These are phyloP conservation scores for Candida chilensis DNA, from an alignment of 805 yeast genomes.

Conservation along the genomic window DNA sequence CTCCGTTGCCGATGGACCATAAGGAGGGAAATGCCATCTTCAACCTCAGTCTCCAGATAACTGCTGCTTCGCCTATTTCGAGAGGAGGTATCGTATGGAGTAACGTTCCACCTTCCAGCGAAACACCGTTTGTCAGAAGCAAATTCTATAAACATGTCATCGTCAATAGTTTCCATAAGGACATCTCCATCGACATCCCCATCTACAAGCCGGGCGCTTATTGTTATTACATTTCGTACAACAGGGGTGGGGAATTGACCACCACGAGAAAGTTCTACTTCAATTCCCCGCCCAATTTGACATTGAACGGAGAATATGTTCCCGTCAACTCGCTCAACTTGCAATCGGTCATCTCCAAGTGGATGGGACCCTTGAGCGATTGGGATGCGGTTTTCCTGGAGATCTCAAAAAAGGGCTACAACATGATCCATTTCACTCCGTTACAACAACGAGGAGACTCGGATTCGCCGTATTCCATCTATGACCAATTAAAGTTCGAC, in stretches of 20 bases:
- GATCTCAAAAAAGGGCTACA: conserved; percentile 72
- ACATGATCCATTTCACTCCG: conserved; percentile 95
- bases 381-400: conserved; percentile 65
- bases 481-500: conserved; percentile 78
- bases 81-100: conserved; percentile 67
- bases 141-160: conserved; percentile 43
- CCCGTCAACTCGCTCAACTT: conserved; percentile 74
- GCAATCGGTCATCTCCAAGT: conserved; percentile 83
- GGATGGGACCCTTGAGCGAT: conserved; percentile 63
- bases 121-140: conserved; percentile 43
- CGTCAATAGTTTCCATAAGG: conserved; percentile 52
- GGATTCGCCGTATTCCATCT: conserved; percentile 88
- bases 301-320: conserved; percentile 42
- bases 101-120: conserved; percentile 48
- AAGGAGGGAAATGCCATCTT: conserved; percentile 31
- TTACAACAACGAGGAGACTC: conserved; percentile 84
- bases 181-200: conserved; percentile 49
- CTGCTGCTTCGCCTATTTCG: conserved; percentile 68
- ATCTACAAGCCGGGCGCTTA: conserved; percentile 73
- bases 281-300: conserved; percentile 71
- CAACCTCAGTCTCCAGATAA: conserved; percentile 49
- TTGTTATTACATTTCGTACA: conserved; percentile 61
- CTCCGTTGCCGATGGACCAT: conserved; percentile 21
- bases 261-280: conserved; percentile 61
- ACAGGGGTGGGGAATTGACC: conserved; percentile 15